Percentiles rank a stretch among this genome's conserved stretches.
Evolutionary conservation across 108 stramenopile species (phyloP).

Genomic region (Cyclotella atomus): DNA sequence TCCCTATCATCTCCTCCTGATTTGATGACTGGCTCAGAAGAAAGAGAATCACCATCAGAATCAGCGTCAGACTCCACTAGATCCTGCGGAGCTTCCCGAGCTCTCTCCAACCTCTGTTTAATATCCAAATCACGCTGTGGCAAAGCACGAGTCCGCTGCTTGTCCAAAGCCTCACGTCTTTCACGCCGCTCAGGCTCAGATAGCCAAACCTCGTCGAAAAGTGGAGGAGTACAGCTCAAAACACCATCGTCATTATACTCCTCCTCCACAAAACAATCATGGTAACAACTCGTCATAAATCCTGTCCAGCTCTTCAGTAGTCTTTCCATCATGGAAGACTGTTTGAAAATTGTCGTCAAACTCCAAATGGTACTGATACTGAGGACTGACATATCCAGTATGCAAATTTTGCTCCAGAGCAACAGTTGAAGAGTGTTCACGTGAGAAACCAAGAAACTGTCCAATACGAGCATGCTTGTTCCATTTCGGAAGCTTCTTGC

Average conservation of each 20-base stretch:
- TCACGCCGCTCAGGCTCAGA: constrained; percentile 11
- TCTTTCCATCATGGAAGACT: constrained; percentile 11
- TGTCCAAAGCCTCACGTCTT: too few species aligned
- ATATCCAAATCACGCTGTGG: too few species aligned
- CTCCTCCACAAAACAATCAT: constrained; percentile 13
- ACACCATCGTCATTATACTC: constrained; percentile 17
- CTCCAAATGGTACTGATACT: constrained; percentile 31
- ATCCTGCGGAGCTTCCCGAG: too few species aligned
- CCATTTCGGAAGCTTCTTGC: constrained; percentile 27
- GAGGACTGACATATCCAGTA: constrained; percentile 6
- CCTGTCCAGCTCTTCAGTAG: not conserved
- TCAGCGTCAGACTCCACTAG: too few species aligned
- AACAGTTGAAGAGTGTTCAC: constrained; percentile 20
- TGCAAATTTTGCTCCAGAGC: not conserved
- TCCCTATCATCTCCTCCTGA: too few species aligned
- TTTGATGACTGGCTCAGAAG: too few species aligned
- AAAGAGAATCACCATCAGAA: too few species aligned
- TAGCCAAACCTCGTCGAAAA: constrained; percentile 22
- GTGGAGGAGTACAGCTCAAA: constrained; percentile 12
- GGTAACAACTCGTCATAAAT: constrained; percentile 6
- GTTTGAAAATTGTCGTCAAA: constrained; percentile 36
- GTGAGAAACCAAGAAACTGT: constrained; percentile 23
- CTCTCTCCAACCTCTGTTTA: too few species aligned
- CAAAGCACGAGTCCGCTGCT: too few species aligned
- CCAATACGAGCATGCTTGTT: constrained; percentile 10